Percentiles rank a stretch among this genome's conserved stretches.
Conservation (phyloP, 306 rosid genomes). For the Echinosophora koreensis region DNA sequence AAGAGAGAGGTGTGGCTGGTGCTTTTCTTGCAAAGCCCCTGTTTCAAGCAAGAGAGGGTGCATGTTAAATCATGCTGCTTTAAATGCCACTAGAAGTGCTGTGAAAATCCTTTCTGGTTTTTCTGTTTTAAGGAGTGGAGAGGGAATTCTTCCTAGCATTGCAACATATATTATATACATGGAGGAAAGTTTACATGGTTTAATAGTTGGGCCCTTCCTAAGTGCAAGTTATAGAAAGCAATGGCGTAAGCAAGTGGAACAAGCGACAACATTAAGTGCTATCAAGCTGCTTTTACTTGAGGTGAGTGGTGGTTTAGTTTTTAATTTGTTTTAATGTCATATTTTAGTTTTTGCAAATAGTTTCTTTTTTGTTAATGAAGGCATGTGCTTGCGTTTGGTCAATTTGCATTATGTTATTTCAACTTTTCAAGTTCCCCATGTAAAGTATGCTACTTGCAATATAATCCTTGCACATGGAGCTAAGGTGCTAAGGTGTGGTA, state of each 20-base stretch:
- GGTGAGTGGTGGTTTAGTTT: conserved; percentile 61
- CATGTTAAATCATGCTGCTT: conserved; percentile 91
- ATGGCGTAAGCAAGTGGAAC: conserved; percentile 79
- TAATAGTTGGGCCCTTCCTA: conserved; percentile 79
- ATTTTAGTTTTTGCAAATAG: conserved; percentile 24
- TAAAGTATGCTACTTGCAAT: conserved; percentile 17
- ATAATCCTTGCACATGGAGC: conserved; percentile 11
- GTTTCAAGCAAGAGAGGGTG: conserved; percentile 95
- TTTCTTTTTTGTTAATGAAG: conserved; percentile 12
- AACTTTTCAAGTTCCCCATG: conserved; percentile 11
- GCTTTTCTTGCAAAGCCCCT: conserved; percentile 86
- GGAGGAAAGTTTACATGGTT: conserved; percentile 84
- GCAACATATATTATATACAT: conserved; percentile 77
- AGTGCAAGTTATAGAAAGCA: conserved; percentile 68
- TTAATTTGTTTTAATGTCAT: conserved; percentile 25
- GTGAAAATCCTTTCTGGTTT: conserved; percentile 71
- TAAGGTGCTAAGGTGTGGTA: conserved; percentile 9
- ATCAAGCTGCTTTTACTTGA: conserved; percentile 75
- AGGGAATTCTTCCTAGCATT: conserved; percentile 80
- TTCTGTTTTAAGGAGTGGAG: conserved; percentile 73
- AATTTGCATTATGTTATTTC: conserved; percentile 24
- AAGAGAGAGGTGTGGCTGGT: conserved; percentile 99
- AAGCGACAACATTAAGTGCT: conserved; percentile 63
- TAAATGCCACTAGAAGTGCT: conserved; percentile 92
- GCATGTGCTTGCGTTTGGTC: conserved; percentile 26